These are phyloP conservation scores for Aspergillus coremiiformis DNA, from an alignment of 495 filamentous ascomycete species.

Conservation along the genomic window DNA sequence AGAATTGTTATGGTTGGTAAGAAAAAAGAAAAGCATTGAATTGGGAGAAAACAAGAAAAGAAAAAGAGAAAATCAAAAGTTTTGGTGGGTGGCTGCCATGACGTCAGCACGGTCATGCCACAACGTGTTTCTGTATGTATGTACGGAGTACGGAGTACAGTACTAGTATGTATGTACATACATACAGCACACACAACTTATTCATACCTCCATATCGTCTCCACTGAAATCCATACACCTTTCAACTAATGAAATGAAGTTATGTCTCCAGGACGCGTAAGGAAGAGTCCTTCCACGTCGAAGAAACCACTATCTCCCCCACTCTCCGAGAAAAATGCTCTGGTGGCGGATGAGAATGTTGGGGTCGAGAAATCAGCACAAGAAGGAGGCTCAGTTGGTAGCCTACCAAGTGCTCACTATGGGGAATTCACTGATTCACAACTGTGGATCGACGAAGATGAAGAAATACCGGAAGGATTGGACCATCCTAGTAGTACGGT, in stretches of 20 bases:
- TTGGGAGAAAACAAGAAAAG: no score
- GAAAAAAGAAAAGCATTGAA: no score
- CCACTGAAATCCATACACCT: neutral
- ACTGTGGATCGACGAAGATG: conserved; percentile 3
- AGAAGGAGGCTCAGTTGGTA: neutral
- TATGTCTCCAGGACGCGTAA: neutral
- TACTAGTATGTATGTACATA: no score
- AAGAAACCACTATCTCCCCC: conserved; percentile 2
- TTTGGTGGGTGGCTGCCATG: neutral
- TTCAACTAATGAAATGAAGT: neutral
- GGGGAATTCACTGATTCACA: neutral
- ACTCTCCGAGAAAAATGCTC: conserved; percentile 1
- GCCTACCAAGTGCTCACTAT: neutral
- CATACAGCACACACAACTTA: neutral
- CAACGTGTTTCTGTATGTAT: no score
- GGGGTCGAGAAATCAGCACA: neutral
- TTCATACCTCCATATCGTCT: neutral
- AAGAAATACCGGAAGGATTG: conserved; percentile 8
- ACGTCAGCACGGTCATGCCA: neutral
- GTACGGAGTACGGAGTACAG: no score
- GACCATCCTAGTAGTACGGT: neutral
- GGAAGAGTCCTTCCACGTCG: neutral
- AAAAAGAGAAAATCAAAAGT: neutral
- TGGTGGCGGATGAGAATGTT: neutral
- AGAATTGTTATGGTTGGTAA: neutral